Base-by-base conservation (phyloP, 2,329 filamentous ascomycete species). In the Ophiostoma pallidulum region DNA sequence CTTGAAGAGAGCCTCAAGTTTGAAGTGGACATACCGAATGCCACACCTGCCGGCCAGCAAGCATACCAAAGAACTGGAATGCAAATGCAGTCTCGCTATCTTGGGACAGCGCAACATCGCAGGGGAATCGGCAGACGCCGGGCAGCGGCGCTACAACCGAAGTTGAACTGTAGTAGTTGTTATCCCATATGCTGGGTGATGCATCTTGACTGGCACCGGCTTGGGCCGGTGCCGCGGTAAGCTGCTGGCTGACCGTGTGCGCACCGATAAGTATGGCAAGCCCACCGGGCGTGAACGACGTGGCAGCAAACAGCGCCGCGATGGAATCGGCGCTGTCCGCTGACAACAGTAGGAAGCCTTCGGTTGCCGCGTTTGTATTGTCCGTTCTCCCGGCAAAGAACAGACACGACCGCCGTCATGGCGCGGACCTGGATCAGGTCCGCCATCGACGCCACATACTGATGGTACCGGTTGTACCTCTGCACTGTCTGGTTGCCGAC, bases 191-290 rank as follows among this genome's bases (percentile, higher is more conserved):
- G 13, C 64, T 66, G 0, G 70, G 71, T 0, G 73, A 75, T 3
- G 64, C 62, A 51, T 77, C 72, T 45, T 73, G 66, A 0, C 68
- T 56, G 4, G 59, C 59, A 33, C 63, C 66, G 4, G 60, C 59
- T 14, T 65, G 60, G 3, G 54, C 40, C 0, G 62, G 51, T 47
- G 72, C 66, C 45, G 70, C 64, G 49, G 68, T 66, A 45, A 62
- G 64, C 53, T 77, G 73, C 52, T 63, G 66, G 14, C 71, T 67
- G 9, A 67, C 62, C 3, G 68, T 69, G 57, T 78, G 75, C 0
- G 75, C 74, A 42, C 75, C 75, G 2, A 78, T 55, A 2, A 78
- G 66, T 1, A 74, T 74, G 1, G 71, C 68, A 3, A 78, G 65
- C 35, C 75, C 74, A 28, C 60, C 60, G 2, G 71, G 59, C 4